Conservation (phyloP, 23 red algal genomes). For the Cyanidium caldarium region DNA sequence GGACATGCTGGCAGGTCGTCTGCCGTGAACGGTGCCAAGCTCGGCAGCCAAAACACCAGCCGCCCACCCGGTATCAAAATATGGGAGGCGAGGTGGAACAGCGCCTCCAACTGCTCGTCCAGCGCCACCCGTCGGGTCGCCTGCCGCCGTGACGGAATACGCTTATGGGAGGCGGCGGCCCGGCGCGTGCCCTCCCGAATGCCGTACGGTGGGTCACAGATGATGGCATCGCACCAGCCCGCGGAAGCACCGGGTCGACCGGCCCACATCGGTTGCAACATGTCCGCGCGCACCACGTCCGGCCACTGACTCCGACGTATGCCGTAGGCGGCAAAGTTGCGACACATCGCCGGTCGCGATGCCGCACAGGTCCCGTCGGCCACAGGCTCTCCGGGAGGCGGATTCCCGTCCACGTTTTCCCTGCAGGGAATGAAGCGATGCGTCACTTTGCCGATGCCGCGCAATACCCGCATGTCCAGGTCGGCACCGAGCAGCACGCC, state of each 20-base stretch:
- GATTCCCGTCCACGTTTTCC: neutral
- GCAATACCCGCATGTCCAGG: slow-evolving; percentile 50
- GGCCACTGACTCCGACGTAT: slow-evolving; percentile 26
- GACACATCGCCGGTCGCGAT: slow-evolving; percentile 4
- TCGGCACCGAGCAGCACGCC: slow-evolving; percentile 45
- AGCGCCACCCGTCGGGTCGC: slow-evolving; percentile 35
- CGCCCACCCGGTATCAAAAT: slow-evolving; percentile 37
- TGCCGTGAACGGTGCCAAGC: slow-evolving; percentile 19
- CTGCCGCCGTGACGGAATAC: neutral
- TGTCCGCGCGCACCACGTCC: slow-evolving; percentile 47
- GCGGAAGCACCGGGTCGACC: neutral
- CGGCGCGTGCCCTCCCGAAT: slow-evolving; percentile 74
- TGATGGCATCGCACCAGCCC: slow-evolving; percentile 66
- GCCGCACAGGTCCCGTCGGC: neutral
- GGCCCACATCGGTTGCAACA: slow-evolving; percentile 19
- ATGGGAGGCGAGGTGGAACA: slow-evolving; percentile 45
- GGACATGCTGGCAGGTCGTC: slow-evolving; percentile 48
- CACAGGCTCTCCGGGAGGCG: neutral
- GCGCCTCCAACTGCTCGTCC: slow-evolving; percentile 32
- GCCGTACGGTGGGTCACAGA: slow-evolving; percentile 92
- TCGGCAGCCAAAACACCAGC: slow-evolving; percentile 94
- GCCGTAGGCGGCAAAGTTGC: slow-evolving; percentile 75
- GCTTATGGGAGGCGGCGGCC: slow-evolving; percentile 18
- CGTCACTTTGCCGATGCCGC: too few species aligned
- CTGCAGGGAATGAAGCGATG: too few species aligned